A percentile compares a stretch with the other conserved stretches of the same genome.
phyloP scores from a whole-genome alignment of 2,329 filamentous ascomycete species.

The Trematosphaeria pertusa region DNA sequence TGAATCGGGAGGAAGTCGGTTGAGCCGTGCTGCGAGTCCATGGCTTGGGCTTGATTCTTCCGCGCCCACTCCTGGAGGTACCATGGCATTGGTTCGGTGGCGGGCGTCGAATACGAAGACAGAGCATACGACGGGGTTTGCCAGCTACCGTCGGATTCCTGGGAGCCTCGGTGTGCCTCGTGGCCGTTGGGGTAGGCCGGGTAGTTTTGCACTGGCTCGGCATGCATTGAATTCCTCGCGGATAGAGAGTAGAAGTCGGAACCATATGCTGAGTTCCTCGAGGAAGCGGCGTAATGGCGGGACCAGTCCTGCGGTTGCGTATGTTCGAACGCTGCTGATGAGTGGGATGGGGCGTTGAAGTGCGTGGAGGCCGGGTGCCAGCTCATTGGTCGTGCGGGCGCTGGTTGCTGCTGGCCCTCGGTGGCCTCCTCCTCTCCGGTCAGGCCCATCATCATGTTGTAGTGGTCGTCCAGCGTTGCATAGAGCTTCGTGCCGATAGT shows the following conservation, averaged over 20 bases:
- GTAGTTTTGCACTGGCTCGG: constrained; percentile 24
- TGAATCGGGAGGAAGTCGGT: constrained; percentile 61
- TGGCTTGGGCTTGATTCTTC: constrained; percentile 37
- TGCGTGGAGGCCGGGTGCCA: constrained; percentile 74
- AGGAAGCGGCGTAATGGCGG: constrained; percentile 28
- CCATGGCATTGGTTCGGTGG: constrained; percentile 43
- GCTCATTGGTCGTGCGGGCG: constrained; percentile 65
- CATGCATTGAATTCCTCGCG: constrained; percentile 39
- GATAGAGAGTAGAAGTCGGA: constrained; percentile 47
- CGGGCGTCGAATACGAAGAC: constrained; percentile 41
- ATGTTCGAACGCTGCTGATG: constrained; percentile 31
- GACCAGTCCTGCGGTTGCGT: constrained; percentile 37
- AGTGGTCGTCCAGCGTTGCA: constrained; percentile 50
- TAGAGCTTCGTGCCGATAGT: constrained; percentile 47
- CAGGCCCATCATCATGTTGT: constrained; percentile 51
- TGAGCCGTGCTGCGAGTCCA: constrained; percentile 28
- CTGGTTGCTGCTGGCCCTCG: constrained; percentile 33
- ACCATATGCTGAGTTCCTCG: constrained; percentile 34
- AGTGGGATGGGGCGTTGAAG: constrained; percentile 36
- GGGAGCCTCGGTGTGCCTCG: constrained; percentile 27
- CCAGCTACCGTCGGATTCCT: constrained; percentile 40
- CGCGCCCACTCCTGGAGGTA: constrained; percentile 47
- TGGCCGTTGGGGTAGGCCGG: constrained; percentile 20
- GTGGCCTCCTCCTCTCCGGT: constrained; percentile 31
- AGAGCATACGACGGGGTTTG: constrained; percentile 32